Evolutionary conservation across 768 basidiomycete genomes (phyloP), one percentile per base, ranked within the genome.

Genomic region (Termitomyces sp.): DNA sequence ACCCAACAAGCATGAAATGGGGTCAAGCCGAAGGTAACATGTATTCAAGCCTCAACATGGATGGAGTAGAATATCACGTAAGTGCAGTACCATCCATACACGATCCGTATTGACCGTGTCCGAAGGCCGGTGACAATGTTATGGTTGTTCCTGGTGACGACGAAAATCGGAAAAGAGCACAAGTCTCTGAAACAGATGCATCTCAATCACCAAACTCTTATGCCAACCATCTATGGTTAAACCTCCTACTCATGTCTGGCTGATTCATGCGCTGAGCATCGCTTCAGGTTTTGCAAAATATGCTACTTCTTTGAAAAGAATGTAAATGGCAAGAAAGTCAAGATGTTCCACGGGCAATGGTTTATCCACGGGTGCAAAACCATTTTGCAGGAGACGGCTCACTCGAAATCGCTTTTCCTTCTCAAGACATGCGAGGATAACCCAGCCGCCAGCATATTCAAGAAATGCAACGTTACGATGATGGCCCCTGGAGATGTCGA

Each of bases 331-430:
- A 56, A 57, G 54, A 63, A 61, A 10, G 61, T 61, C 52, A 84
- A 83, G 63, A 77, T 74, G 70, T 84, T 87, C 54, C 89, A 91
- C 67, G 86, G 79, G 1, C 85, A 86, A 55, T 91, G 89, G 89
- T 76, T 82, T 55, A 70, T 73, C 8, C 89, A 88, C 70, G 83
- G 83, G 10, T 81, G 78, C 12, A 82, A 85, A 61, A 89, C 86
- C 0, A 61, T 86, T 10, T 71, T 89, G 1, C 84, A 88, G 60
- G 83, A 91, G 61, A 76, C 79, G 0, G 77, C 86, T 0, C 87
- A 91, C 55, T 76, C 87, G 0, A 78, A 80, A 56, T 75, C 79
- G 0, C 71, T 90, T 0, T 86, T 78, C 61, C 71, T 81, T 10
- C 71, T 84, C 56, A 68, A 80, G 23, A 71, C 75, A 6, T 91